Evolutionary conservation across 2,329 filamentous ascomycete species (phyloP).

Genomic region (Lasiodiplodia hormozganensis): DNA sequence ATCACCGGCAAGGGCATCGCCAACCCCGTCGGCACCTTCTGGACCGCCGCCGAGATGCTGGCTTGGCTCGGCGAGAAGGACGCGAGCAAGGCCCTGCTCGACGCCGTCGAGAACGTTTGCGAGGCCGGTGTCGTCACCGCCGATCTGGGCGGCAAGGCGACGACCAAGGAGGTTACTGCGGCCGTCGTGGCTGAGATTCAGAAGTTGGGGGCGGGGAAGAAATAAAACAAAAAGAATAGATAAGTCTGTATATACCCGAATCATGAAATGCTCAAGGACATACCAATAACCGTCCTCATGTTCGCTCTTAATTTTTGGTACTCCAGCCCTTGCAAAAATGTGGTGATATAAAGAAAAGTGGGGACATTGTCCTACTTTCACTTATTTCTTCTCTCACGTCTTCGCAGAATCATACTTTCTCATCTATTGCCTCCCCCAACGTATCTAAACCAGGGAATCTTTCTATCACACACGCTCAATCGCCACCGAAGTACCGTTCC

Average conservation of each 20-base stretch:
- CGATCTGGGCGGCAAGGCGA: conserved; percentile 59
- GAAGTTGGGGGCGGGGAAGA: conserved; percentile 15
- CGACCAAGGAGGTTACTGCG: conserved; percentile 52
- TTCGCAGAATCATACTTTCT: too few species aligned
- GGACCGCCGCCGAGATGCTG: conserved; percentile 66
- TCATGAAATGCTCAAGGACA: too few species aligned
- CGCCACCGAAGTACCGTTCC: too few species aligned
- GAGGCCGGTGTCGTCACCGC: conserved; percentile 60
- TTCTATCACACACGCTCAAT: too few species aligned
- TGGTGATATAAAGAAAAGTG: too few species aligned
- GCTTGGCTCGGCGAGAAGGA: conserved; percentile 63
- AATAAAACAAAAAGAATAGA: not conserved
- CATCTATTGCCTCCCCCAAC: too few species aligned
- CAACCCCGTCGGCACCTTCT: conserved; percentile 66
- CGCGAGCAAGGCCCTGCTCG: conserved; percentile 58
- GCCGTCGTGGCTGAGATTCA: conserved; percentile 51
- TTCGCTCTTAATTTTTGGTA: too few species aligned
- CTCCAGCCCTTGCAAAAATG: too few species aligned
- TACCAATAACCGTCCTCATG: too few species aligned
- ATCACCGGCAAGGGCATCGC: conserved; percentile 64
- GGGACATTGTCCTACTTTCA: too few species aligned
- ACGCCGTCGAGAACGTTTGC: conserved; percentile 61
- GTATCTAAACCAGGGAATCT: too few species aligned
- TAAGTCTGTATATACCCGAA: not conserved
- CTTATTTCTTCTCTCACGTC: too few species aligned